Evolutionary conservation across 2,329 filamentous ascomycete species (phyloP).

Genomic region (Trichoderma endophyticum): DNA sequence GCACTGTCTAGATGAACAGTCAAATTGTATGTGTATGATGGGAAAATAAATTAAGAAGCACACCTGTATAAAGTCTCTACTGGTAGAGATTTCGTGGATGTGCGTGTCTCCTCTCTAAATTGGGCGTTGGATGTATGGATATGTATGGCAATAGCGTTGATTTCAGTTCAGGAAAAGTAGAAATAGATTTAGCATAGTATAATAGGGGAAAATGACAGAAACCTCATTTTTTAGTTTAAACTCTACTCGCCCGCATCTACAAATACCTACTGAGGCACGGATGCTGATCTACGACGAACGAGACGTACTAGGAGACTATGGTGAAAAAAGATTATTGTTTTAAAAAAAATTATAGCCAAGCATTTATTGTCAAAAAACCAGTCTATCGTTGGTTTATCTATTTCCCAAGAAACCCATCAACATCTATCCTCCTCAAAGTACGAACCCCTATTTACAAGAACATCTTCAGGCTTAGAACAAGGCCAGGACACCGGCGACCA

Average conservation of each 20-base stretch:
- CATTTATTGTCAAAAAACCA: conserved; percentile 11
- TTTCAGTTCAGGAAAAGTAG: background rate
- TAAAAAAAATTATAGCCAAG: background rate
- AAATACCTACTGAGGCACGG: background rate
- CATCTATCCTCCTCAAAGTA: background rate
- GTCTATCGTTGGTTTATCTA: conserved; percentile 16
- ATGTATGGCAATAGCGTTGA: background rate
- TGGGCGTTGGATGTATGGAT: background rate
- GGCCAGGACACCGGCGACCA: conserved; percentile 17
- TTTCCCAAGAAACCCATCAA: background rate
- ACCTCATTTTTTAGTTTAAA: background rate
- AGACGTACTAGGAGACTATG: background rate
- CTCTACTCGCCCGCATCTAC: background rate
- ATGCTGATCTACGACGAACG: background rate
- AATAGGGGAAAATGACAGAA: background rate
- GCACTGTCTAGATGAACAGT: conserved; percentile 25
- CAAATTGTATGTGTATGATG: background rate
- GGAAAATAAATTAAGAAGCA: background rate
- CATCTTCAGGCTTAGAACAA: conserved; percentile 19
- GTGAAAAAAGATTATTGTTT: background rate
- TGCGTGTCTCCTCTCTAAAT: background rate
- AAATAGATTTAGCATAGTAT: background rate
- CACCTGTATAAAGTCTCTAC: background rate
- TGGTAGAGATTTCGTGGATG: background rate
- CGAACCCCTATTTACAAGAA: conserved; percentile 6